A percentile compares a stretch with the other conserved stretches of the same genome.
phyloP scores from a whole-genome alignment of 306 rosid genomes.

The Carpinus fangiana region DNA sequence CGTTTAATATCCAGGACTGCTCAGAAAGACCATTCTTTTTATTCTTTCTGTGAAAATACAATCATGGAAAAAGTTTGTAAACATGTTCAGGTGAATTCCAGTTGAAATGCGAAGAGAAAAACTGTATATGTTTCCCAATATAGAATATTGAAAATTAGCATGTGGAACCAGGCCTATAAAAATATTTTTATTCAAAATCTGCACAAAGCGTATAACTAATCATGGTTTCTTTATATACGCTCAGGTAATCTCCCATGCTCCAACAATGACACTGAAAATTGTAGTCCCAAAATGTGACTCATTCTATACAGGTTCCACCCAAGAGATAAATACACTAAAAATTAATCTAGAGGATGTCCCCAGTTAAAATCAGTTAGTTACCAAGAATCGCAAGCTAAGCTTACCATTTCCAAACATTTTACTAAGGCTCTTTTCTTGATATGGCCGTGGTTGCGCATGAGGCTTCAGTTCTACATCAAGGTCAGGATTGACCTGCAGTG shows the following conservation, averaged over 20 bases:
- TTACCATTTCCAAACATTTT: conserved; percentile 99
- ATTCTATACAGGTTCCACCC: conserved; percentile 7
- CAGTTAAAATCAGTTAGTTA: conserved; percentile 7
- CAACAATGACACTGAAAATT: conserved; percentile 8
- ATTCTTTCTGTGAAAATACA: background rate
- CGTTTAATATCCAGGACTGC: no score
- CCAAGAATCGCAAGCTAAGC: conserved; percentile 19
- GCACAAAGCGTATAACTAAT: background rate
- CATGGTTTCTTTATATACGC: background rate
- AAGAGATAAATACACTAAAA: conserved; percentile 1
- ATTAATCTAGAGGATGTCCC: conserved; percentile 2
- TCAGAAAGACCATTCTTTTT: background rate
- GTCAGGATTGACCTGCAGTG: conserved; percentile 86
- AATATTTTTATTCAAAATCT: background rate
- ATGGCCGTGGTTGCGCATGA: conserved; percentile 96
- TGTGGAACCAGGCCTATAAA: background rate
- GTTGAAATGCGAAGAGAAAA: background rate
- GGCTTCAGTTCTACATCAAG: conserved; percentile 95
- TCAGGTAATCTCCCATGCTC: background rate
- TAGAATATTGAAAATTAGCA: background rate
- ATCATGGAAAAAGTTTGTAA: background rate
- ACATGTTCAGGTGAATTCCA: background rate
- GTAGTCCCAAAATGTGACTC: conserved; percentile 10
- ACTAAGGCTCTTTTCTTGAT: conserved; percentile 97
- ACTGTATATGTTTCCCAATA: background rate